Evolutionary conservation across 768 basidiomycete species (phyloP), one percentile per base, ranked within the genome.

Genomic region (Auriscalpium microsporum): DNA sequence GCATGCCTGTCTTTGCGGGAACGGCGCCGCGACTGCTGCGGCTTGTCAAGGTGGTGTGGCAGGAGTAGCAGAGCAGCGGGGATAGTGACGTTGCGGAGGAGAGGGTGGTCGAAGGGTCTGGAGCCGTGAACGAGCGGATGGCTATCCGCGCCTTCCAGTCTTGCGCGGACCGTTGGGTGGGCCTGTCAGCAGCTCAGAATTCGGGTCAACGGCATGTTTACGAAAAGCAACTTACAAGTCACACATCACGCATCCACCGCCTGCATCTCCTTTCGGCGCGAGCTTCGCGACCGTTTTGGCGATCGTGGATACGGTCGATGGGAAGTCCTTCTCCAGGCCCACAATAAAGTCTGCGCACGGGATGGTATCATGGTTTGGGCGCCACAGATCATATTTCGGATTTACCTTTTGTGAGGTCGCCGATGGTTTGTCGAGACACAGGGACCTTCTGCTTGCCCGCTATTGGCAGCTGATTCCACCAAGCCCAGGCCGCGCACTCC

Each of bases 271-370:
- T 65, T 86, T 90, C 0, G 90, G 82, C 9, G 82, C 76, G 28
- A 93, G 69, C 68, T 93, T 93, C 6, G 77, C 82, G 63, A 87
- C 89, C 1, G 90, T 92, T 37, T 86, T 80, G 21, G 82, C 82
- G 50, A 93, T 87, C 0, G 90, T 83, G 8, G 88, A 90, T 10
- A 92, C 90, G 0, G 90, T 93, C 0, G 90, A 89, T 4, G 90
- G 90, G 66, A 86, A 93, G 66, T 91, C 84, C 50, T 77, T 80
- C 68, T 93, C 90, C 33, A 93, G 65, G 2, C 88, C 84, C 17
- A 86, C 69, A 55, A 93, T 87, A 62, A 92, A 93, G 65, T 84
- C 90, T 90, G 54, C 28, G 53, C 23, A n/a, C 14, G 38, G 48
- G 19, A 35, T 21, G 16, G 40, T 16, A 38, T 7, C 16, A 50